A percentile compares a stretch with the other conserved stretches of the same genome.
Evolutionary conservation across 2,329 filamentous ascomycete species (phyloP).

Genomic region (Scedosporium dehoogii): DNA sequence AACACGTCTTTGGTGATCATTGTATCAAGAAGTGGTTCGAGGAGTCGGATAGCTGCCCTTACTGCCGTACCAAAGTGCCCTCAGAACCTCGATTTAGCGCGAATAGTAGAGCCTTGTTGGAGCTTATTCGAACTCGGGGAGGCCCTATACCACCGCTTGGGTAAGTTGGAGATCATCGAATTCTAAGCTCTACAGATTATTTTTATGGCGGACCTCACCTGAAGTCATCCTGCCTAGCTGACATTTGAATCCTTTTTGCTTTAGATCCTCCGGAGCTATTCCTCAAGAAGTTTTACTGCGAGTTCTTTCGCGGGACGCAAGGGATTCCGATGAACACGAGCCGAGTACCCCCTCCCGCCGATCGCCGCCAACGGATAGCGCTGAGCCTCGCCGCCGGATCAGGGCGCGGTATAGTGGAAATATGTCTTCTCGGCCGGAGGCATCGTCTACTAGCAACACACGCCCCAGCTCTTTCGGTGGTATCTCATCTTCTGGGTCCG

Average conservation of each 20-base stretch:
- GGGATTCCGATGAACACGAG: background rate
- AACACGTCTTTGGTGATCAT: conserved; percentile 53
- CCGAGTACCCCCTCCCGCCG: background rate
- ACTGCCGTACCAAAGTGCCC: conserved; percentile 52
- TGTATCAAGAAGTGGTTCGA: conserved; percentile 59
- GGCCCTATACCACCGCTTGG: background rate
- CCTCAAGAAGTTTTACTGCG: conserved; percentile 1
- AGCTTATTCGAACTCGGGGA: conserved; percentile 3
- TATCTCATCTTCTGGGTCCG: background rate
- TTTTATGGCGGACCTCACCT: no score
- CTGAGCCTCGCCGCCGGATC: conserved; percentile 4
- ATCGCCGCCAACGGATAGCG: conserved; percentile 3
- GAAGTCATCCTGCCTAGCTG: background rate
- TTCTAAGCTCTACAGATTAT: background rate
- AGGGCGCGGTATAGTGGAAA: conserved; percentile 4
- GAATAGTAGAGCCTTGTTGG: conserved; percentile 3
- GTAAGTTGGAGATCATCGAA: background rate
- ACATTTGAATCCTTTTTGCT: background rate
- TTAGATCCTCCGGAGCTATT: background rate
- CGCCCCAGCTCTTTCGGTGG: conserved; percentile 2
- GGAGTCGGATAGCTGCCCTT: conserved; percentile 53
- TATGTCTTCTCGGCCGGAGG: background rate
- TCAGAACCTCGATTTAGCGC: conserved; percentile 27
- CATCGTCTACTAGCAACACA: background rate
- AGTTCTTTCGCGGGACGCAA: background rate